Evolutionary conservation across 805 yeast genomes (phyloP).

Genomic region (Myxozyma geophila): DNA sequence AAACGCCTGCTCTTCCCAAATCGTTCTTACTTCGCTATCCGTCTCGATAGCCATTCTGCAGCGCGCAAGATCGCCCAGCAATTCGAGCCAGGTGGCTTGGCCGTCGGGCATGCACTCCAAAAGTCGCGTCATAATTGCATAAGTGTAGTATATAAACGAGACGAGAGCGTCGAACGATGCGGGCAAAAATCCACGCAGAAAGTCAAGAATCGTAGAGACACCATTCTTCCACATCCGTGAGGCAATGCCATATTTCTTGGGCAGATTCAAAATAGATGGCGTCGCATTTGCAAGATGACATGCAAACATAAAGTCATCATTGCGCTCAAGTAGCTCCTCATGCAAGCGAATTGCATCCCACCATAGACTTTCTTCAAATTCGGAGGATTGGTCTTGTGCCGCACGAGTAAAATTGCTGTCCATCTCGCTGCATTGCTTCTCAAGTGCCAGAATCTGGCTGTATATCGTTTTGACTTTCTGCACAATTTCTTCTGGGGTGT

Average conservation of each 20-base stretch:
- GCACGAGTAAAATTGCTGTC: neutral
- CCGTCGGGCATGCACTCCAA: constrained; percentile 18
- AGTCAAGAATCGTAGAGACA: constrained; percentile 16
- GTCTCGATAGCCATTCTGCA: constrained; percentile 25
- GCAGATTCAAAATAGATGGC: constrained; percentile 17
- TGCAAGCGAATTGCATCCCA: constrained; percentile 21
- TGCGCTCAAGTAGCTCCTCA: constrained; percentile 22
- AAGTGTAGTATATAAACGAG: constrained; percentile 19
- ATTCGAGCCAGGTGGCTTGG: constrained; percentile 29
- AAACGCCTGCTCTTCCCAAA: constrained; percentile 26
- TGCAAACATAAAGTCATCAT: constrained; percentile 32
- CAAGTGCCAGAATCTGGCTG: constrained; percentile 18
- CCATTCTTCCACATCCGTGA: constrained; percentile 32
- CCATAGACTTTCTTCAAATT: constrained; percentile 18
- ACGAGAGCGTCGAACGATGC: constrained; percentile 12
- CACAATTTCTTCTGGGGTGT: constrained; percentile 23
- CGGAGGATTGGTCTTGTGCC: neutral
- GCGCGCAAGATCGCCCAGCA: constrained; percentile 30
- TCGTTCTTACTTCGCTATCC: neutral
- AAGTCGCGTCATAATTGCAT: constrained; percentile 24
- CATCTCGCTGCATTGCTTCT: constrained; percentile 14
- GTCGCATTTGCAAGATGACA: constrained; percentile 20
- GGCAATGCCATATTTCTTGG: constrained; percentile 27
- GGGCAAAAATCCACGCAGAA: constrained; percentile 22
- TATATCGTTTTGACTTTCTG: constrained; percentile 11